Conservation (phyloP, 306 rosid genomes). For the Boehmeria nivea region DNA sequence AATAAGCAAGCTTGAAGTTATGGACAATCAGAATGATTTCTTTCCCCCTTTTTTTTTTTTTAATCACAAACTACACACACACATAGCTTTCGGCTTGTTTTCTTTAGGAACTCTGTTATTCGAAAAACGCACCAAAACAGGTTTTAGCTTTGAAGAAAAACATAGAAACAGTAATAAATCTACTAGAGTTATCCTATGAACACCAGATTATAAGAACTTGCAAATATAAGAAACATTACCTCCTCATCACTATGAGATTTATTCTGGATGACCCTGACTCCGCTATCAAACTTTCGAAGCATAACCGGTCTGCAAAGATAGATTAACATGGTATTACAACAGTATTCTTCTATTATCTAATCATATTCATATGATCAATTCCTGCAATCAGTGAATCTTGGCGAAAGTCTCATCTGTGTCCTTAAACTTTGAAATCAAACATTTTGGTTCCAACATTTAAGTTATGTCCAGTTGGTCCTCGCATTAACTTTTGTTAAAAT, state of each 20-base stretch:
- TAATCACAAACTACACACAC: too few relatives aligned
- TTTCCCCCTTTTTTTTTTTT: too few relatives aligned
- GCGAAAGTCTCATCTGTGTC: background rate
- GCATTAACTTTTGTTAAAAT: too few relatives aligned
- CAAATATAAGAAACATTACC: constrained; percentile 34
- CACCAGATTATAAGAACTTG: background rate
- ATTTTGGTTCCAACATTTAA: background rate
- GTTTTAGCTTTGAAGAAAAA: too few relatives aligned
- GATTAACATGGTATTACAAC: background rate
- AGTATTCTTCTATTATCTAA: too few relatives aligned
- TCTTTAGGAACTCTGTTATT: too few relatives aligned
- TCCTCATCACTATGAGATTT: constrained; percentile 90
- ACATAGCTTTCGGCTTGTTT: too few relatives aligned
- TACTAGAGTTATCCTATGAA: too few relatives aligned
- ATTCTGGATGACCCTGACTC: constrained; percentile 93
- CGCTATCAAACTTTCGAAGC: constrained; percentile 95
- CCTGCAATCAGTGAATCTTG: background rate
- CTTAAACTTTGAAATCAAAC: background rate
- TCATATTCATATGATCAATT: background rate
- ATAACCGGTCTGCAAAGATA: constrained; percentile 54
- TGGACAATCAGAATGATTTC: too few relatives aligned
- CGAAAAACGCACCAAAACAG: too few relatives aligned
- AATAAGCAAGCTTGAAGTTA: too few relatives aligned
- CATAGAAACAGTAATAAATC: too few relatives aligned
- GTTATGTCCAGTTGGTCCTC: background rate